phyloP scores from a whole-genome alignment of 768 basidiomycete genomes.

The Asterophora lycoperdoides region DNA sequence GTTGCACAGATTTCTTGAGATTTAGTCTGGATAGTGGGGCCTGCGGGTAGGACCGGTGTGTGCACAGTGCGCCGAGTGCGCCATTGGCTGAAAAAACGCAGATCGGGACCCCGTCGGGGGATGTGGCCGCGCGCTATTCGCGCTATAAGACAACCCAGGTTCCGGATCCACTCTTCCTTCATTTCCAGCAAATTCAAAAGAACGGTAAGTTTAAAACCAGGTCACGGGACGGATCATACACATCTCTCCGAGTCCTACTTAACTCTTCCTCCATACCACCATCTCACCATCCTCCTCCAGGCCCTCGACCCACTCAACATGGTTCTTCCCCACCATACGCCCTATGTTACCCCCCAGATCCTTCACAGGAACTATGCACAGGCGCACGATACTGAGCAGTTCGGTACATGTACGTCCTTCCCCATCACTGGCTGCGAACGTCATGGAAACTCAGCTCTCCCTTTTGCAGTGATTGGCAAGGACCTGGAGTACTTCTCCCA shows the following conservation, averaged over 20 bases:
- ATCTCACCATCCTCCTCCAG: slow-evolving; percentile 16
- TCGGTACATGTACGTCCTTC: slow-evolving; percentile 48
- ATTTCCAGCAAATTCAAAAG: neutral
- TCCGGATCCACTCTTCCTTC: slow-evolving; percentile 14
- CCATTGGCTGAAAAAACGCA: slow-evolving; percentile 15
- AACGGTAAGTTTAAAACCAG: slow-evolving; percentile 8
- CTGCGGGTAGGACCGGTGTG: slow-evolving; percentile 29
- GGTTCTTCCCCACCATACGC: slow-evolving; percentile 69
- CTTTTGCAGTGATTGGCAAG: slow-evolving; percentile 71
- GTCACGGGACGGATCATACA: slow-evolving; percentile 23
- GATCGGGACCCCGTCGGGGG: slow-evolving; percentile 28
- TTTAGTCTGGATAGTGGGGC: neutral
- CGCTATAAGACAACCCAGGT: slow-evolving; percentile 28
- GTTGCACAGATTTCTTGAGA: neutral
- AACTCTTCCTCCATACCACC: slow-evolving; percentile 15
- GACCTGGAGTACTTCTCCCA: slow-evolving; percentile 98
- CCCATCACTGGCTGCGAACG: neutral
- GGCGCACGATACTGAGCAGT: slow-evolving; percentile 59
- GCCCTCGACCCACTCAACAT: slow-evolving; percentile 36
- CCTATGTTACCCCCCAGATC: slow-evolving; percentile 86
- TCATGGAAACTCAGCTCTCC: neutral
- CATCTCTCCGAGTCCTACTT: slow-evolving; percentile 16
- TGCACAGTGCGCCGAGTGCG: slow-evolving; percentile 12
- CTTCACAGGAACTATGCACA: slow-evolving; percentile 85
- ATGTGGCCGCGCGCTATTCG: slow-evolving; percentile 22